phyloP scores from a whole-genome alignment of 148 eudicot species.

The Heliamphora exappendiculata region DNA sequence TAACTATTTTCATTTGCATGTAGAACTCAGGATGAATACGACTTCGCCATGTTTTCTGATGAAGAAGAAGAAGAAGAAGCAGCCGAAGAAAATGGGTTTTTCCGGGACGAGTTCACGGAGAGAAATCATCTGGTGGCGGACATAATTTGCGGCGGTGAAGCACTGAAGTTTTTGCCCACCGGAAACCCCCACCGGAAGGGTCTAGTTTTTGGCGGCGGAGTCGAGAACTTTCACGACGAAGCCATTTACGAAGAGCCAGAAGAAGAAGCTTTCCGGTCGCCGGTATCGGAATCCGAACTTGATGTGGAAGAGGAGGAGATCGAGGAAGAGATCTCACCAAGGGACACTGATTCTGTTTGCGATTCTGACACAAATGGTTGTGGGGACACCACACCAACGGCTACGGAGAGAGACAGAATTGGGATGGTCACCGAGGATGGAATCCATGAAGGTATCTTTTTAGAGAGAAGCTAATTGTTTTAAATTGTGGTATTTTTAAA shows the following conservation, averaged over 20 bases:
- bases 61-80: slow-evolving; percentile 35
- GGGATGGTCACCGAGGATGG: slow-evolving; percentile 1
- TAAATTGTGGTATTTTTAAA: not conserved
- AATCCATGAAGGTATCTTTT: slow-evolving; percentile 17
- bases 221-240: not conserved
- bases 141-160: slow-evolving; percentile 28
- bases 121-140: slow-evolving; percentile 45
- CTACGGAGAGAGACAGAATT: slow-evolving; percentile 9
- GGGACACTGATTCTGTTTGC: slow-evolving; percentile 11
- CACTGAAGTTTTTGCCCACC: slow-evolving; percentile 20
- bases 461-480: not conserved
- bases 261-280: slow-evolving; percentile 18
- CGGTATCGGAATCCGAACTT: slow-evolving; percentile 18
- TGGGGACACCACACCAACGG: slow-evolving; percentile 6
- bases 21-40: slow-evolving; percentile 45
- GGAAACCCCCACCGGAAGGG: slow-evolving; percentile 1
- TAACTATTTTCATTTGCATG: not conserved
- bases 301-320: slow-evolving; percentile 23
- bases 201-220: slow-evolving; percentile 9
- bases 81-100: slow-evolving; percentile 13
- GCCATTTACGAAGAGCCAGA: slow-evolving; percentile 10
- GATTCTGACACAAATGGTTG: slow-evolving; percentile 15
- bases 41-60: slow-evolving; percentile 32
- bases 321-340: slow-evolving; percentile 24
- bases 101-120: slow-evolving; percentile 14